phyloP scores from a whole-genome alignment of 73 alveolate species.

The Durusdinium trenchii region DNA sequence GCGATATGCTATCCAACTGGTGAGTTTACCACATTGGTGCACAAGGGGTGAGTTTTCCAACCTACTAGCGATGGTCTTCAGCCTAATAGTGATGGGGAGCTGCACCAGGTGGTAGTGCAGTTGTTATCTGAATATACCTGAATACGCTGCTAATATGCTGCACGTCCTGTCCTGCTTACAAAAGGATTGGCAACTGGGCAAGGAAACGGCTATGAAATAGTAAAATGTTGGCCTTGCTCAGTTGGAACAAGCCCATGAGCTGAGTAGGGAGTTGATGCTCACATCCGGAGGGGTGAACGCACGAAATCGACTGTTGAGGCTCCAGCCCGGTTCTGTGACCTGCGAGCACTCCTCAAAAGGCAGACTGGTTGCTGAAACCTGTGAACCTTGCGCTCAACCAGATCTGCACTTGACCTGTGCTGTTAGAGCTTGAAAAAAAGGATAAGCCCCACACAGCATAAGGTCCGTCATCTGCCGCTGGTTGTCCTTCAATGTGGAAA shows the following conservation, averaged over 20 bases:
- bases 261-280: neutral
- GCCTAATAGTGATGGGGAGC: neutral
- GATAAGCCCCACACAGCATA: neutral
- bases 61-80: too few species aligned
- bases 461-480: constrained; percentile 51
- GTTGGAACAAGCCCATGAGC: neutral
- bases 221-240: neutral
- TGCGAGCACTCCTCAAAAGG: neutral
- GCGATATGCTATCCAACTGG: neutral
- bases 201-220: neutral
- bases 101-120: neutral
- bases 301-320: neutral
- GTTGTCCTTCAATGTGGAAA: neutral
- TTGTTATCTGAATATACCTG: neutral
- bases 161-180: neutral
- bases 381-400: too few species aligned
- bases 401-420: too few species aligned
- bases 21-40: too few species aligned
- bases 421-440: too few species aligned
- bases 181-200: neutral
- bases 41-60: neutral
- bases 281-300: neutral
- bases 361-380: neutral
- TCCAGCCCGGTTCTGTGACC: neutral
- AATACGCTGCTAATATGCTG: neutral